Conservation (phyloP, 306 rosid genomes). For the Lathyrus sativus region DNA sequence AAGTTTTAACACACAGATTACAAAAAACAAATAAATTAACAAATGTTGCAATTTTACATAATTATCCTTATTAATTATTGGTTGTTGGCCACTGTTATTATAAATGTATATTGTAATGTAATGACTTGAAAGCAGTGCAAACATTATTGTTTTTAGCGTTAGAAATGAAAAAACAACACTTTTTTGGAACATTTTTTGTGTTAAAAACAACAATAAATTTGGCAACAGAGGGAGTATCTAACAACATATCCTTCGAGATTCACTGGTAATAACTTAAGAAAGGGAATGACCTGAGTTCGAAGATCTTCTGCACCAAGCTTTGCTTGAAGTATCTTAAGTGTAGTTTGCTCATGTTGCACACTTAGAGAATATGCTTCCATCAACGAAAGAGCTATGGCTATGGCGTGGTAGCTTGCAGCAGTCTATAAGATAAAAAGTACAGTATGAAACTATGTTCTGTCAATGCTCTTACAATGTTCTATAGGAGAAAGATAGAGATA, state of each 20-base stretch:
- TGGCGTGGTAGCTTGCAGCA: conserved; percentile 98
- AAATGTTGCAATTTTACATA: too few species aligned
- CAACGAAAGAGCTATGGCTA: conserved; percentile 95
- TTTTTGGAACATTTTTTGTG: too few species aligned
- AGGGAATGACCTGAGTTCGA: conserved; percentile 79
- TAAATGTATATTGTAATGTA: too few species aligned
- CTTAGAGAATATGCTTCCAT: conserved; percentile 98
- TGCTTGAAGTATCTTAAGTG: conserved; percentile 81
- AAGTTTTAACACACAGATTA: too few species aligned
- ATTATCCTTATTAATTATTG: too few species aligned
- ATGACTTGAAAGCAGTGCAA: too few species aligned
- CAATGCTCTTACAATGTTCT: background rate
- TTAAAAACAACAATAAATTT: too few species aligned
- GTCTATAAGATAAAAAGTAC: conserved; percentile 57
- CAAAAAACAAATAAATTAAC: too few species aligned
- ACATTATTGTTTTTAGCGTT: too few species aligned
- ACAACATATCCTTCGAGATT: background rate
- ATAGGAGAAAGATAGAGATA: conserved; percentile 31
- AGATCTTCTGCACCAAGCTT: conserved; percentile 93
- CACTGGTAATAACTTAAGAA: conserved; percentile 3
- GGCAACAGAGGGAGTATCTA: background rate
- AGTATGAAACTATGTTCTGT: conserved; percentile 25
- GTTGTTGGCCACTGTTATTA: too few species aligned
- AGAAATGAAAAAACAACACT: too few species aligned
- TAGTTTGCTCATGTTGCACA: conserved; percentile 96